Evolutionary conservation across 768 basidiomycete genomes (phyloP).

Genomic region (Tricholoma terreum): DNA sequence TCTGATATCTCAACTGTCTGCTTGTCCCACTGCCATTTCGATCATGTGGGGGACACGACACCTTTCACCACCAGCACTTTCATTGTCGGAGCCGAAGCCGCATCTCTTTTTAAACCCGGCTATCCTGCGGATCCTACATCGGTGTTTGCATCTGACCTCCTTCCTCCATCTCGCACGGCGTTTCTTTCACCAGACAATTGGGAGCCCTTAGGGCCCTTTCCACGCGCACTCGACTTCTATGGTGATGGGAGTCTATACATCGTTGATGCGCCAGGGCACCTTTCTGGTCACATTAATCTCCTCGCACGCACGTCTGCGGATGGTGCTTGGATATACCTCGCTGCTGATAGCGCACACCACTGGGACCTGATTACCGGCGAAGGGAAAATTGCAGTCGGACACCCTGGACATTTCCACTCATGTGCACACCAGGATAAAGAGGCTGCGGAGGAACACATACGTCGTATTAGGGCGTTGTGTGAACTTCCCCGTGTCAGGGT

Average conservation of each 20-base stretch:
- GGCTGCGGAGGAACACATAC: constrained; percentile 40
- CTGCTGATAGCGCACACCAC: constrained; percentile 56
- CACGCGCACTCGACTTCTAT: constrained; percentile 49
- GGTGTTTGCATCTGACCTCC: constrained; percentile 8
- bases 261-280: constrained; percentile 55
- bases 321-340: constrained; percentile 55
- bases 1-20: constrained; percentile 42
- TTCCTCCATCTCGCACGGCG: constrained; percentile 12
- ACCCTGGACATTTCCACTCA: constrained; percentile 19
- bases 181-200: constrained; percentile 13
- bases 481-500: constrained; percentile 39
- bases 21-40: constrained; percentile 54
- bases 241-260: constrained; percentile 59
- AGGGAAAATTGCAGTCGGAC: constrained; percentile 33
- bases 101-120: constrained; percentile 25
- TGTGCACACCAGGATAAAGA: constrained; percentile 46
- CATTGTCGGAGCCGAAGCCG: constrained; percentile 42
- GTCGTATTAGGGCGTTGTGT: constrained; percentile 30
- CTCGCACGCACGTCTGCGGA: constrained; percentile 52
- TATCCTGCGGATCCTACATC: constrained; percentile 5
- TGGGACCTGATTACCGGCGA: constrained; percentile 47
- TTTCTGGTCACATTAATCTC: constrained; percentile 52
- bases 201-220: constrained; percentile 22
- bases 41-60: constrained; percentile 46
- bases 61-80: constrained; percentile 47